A percentile compares a stretch with the other conserved stretches of the same genome.
phyloP scores from a whole-genome alignment of 208 protist species.

The Leishmania braziliensis region DNA sequence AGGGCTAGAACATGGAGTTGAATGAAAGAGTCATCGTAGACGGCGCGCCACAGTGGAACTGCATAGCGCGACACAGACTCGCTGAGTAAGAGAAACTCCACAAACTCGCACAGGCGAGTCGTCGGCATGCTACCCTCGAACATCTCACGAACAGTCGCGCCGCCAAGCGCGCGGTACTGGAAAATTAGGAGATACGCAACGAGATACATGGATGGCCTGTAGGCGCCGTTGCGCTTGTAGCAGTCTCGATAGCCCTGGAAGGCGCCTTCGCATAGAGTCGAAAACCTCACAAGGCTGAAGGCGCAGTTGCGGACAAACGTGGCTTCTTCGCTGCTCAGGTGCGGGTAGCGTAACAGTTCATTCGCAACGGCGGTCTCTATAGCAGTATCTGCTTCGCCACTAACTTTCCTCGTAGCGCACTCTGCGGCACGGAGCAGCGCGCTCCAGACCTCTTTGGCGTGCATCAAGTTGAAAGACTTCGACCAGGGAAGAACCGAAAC shows the following conservation, averaged over 20 bases:
- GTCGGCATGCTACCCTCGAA: slow-evolving; percentile 48
- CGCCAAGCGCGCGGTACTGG: slow-evolving; percentile 50
- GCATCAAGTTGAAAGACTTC: slow-evolving; percentile 32
- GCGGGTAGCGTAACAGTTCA: slow-evolving; percentile 24
- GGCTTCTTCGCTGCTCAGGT: slow-evolving; percentile 34
- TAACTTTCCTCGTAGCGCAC: slow-evolving; percentile 17
- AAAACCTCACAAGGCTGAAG: slow-evolving; percentile 58
- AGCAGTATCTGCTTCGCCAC: slow-evolving; percentile 20
- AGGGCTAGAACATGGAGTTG: slow-evolving; percentile 31
- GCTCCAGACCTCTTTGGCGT: slow-evolving; percentile 54
- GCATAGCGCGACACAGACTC: slow-evolving; percentile 37
- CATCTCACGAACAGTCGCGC: slow-evolving; percentile 49
- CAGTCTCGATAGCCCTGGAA: slow-evolving; percentile 75
- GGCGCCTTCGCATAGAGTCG: slow-evolving; percentile 62
- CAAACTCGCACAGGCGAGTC: slow-evolving; percentile 58
- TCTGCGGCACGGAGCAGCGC: slow-evolving; percentile 53
- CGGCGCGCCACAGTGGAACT: slow-evolving; percentile 43
- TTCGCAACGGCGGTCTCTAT: slow-evolving; percentile 52
- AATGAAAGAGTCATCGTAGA: slow-evolving; percentile 70
- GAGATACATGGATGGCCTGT: slow-evolving; percentile 66
- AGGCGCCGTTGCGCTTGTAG: slow-evolving; percentile 57
- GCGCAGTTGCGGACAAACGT: slow-evolving; percentile 52
- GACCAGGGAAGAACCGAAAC: background rate
- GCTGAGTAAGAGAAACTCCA: slow-evolving; percentile 59
- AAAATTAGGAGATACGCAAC: slow-evolving; percentile 80